Base-by-base conservation (phyloP, 306 rosid genomes). In the Corylus americana region DNA sequence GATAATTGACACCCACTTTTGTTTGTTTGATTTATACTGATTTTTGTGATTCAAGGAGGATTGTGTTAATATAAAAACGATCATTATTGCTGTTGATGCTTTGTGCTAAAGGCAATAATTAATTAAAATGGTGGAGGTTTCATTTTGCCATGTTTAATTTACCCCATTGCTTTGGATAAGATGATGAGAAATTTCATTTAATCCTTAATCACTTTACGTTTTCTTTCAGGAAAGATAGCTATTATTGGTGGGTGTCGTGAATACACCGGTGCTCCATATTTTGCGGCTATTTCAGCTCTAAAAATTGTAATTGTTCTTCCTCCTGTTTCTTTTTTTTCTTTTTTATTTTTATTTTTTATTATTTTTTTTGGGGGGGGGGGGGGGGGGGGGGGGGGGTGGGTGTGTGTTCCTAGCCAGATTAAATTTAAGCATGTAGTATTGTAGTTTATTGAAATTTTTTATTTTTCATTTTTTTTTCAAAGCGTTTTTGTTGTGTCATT, bases 221-320 rank as follows among this genome's bases (percentile, higher is more conserved):
- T 79, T 29, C 20, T 53, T 69, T 77, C 93, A 92, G 98, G 97
- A 80, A 94, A 89, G 61, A 85, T 91, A 84, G 98, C 98, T 84
- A 92, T 94, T 58, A 88, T 94, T 44, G 96, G 98, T 45, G 98
- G 98, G 39, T 95, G 98, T 81, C 98, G 98, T 67, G 98, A 95
- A 81, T 95, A 95, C 80, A 95, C 98, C 0, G 98, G 98, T 54
- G 98, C 98, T 77, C 98, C 98, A 55, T 95, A 92, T 76, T 95
- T 92, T 80, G 92, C 98, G 55, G 98, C 98, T 48, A 91, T 95
- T 86, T 91, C 98, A 31, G 98, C 98, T 73, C 85, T 89, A 62
- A 92, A 89, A 85, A 92, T 92, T 85, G 98, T 94, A 55, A 82
- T 93, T 88, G 44, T 51, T 48, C 27, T 63, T 17, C 31, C 74